phyloP scores from a whole-genome alignment of 352 stramenopile genomes.

The Nothophytophthora sp. region DNA sequence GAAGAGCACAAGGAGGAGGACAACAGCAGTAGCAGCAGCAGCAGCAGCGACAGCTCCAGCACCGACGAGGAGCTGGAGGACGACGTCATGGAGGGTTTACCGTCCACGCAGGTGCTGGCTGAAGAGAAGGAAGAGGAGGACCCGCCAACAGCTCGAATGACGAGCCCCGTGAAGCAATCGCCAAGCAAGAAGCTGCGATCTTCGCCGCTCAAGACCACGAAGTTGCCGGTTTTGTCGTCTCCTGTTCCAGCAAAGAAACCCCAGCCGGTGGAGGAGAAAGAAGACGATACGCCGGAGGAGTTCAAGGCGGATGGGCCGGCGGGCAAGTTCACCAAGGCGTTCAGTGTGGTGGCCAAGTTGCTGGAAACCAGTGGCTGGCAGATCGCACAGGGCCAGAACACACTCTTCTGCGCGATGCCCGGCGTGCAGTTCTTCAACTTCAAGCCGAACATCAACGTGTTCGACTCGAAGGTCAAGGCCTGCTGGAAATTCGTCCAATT shows the following conservation, averaged over 20 bases:
- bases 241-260: constrained; percentile 9
- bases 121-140: constrained; percentile 19
- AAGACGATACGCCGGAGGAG: constrained; percentile 22
- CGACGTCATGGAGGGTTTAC: constrained; percentile 26
- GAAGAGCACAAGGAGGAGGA: constrained; percentile 26
- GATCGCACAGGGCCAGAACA: constrained; percentile 56
- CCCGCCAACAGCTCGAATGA: constrained; percentile 4
- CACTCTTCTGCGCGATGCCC: constrained; percentile 75
- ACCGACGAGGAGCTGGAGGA: constrained; percentile 25
- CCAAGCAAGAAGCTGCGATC: too few species aligned
- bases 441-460: constrained; percentile 82
- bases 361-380: constrained; percentile 62
- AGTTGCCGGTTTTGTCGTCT: constrained; percentile 4
- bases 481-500: constrained; percentile 78
- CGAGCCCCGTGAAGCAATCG: constrained; percentile 3
- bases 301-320: constrained; percentile 26
- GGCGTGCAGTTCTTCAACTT: constrained; percentile 84
- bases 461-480: constrained; percentile 75
- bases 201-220: constrained; percentile 1
- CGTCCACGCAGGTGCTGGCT: constrained; percentile 40
- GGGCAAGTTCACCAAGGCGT: constrained; percentile 47
- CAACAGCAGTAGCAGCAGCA: constrained; percentile 14
- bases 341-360: constrained; percentile 45
- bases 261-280: constrained; percentile 4
- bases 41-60: constrained; percentile 8